A percentile compares a stretch with the other conserved stretches of the same genome.
phyloP scores from a whole-genome alignment of 768 basidiomycete genomes.

The Asterophora parasitica region DNA sequence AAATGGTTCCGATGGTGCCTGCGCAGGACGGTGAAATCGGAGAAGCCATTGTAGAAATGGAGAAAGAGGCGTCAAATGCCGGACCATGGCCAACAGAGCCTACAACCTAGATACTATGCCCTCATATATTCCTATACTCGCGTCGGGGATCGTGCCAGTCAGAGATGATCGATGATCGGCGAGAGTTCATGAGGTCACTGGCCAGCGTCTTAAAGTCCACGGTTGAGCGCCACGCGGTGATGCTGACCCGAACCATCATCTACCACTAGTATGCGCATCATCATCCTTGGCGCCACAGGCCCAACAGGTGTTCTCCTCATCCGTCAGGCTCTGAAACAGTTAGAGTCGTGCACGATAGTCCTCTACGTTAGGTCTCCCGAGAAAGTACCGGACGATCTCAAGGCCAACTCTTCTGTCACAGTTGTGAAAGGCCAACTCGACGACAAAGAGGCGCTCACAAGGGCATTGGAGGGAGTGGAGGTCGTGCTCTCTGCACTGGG shows the following conservation, averaged over 20 bases:
- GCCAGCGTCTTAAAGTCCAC: too few relatives aligned
- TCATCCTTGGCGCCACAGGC: constrained; percentile 72
- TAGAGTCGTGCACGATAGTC: constrained; percentile 39
- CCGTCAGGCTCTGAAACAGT: constrained; percentile 44
- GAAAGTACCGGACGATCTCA: constrained; percentile 53
- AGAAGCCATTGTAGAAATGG: constrained; percentile 41
- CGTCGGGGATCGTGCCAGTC: not conserved
- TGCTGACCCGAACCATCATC: too few relatives aligned
- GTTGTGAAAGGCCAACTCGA: constrained; percentile 53
- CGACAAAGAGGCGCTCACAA: constrained; percentile 42
- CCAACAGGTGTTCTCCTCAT: constrained; percentile 53
- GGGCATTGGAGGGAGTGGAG: constrained; percentile 53
- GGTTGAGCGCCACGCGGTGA: too few relatives aligned
- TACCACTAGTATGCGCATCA: constrained; percentile 33
- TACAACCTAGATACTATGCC: not conserved
- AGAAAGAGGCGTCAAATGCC: constrained; percentile 36
- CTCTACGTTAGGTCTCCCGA: constrained; percentile 61
- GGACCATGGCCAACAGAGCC: constrained; percentile 38
- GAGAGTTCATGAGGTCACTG: not conserved
- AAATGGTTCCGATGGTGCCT: constrained; percentile 40
- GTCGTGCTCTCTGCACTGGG: constrained; percentile 67
- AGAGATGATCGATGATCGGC: not conserved
- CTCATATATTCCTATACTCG: not conserved
- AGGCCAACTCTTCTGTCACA: constrained; percentile 37
- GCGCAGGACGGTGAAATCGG: constrained; percentile 42